Percentiles rank a stretch among this genome's conserved stretches.
These are phyloP conservation scores for Penicillium sp. DNA, from an alignment of 2,329 filamentous ascomycete species.

Conservation along the genomic window DNA sequence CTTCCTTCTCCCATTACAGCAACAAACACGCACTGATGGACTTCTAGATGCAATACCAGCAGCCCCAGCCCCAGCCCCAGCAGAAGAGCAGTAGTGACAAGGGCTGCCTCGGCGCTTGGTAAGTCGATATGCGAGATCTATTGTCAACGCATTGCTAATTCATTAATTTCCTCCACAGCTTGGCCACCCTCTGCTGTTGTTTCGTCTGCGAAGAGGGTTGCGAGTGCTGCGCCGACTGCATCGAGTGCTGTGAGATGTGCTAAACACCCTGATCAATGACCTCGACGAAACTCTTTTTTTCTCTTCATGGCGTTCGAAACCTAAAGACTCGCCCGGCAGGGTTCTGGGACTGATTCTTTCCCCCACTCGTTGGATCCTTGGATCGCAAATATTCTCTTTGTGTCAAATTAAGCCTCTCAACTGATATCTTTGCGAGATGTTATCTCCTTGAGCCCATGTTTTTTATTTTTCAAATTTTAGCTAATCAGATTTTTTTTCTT, in stretches of 20 bases:
- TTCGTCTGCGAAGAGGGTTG: slow-evolving; percentile 69
- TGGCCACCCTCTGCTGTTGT: slow-evolving; percentile 66
- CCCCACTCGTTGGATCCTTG: slow-evolving; percentile 19
- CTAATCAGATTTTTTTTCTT: slow-evolving; percentile 12
- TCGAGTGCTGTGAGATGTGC: slow-evolving; percentile 57
- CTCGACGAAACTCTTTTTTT: slow-evolving; percentile 32
- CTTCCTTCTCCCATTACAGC: neutral
- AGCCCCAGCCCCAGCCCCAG: slow-evolving; percentile 56
- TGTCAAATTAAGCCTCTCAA: slow-evolving; percentile 3
- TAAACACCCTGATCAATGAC: slow-evolving; percentile 35
- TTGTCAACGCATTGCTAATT: slow-evolving; percentile 19
- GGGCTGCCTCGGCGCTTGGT: slow-evolving; percentile 61
- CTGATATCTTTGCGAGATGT: neutral
- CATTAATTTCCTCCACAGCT: slow-evolving; percentile 39
- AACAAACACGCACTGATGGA: slow-evolving; percentile 35
- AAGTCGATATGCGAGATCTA: slow-evolving; percentile 28
- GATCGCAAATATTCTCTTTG: slow-evolving; percentile 10
- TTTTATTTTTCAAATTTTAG: neutral
- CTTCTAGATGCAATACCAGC: slow-evolving; percentile 49
- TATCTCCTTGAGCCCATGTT: slow-evolving; percentile 9
- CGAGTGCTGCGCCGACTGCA: slow-evolving; percentile 68
- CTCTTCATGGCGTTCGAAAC: slow-evolving; percentile 29
- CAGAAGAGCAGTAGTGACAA: slow-evolving; percentile 32
- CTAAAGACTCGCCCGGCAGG: slow-evolving; percentile 14
- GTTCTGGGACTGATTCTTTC: slow-evolving; percentile 11